These are phyloP conservation scores for Salvia miltiorrhiza DNA, from an alignment of 257 asterid genomes.

Conservation along the genomic window DNA sequence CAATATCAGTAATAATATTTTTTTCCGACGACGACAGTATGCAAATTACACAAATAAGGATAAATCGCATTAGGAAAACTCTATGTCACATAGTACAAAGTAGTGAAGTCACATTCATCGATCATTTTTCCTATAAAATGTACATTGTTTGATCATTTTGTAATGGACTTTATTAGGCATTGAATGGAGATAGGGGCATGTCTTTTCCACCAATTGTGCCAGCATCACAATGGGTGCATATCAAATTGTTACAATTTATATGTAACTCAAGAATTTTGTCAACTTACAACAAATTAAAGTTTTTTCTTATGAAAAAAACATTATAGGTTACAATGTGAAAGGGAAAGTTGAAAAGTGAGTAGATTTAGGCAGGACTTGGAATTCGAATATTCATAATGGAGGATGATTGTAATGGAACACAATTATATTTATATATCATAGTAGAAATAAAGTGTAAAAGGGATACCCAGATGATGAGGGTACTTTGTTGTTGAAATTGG, in stretches of 20 bases:
- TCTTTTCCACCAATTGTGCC: neutral
- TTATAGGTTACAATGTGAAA: neutral
- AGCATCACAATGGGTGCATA: neutral
- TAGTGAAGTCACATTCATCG: neutral
- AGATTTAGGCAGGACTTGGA: conserved; percentile 1
- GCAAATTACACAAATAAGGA: too few species aligned
- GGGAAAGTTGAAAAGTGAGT: neutral
- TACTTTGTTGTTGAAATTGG: conserved; percentile 27
- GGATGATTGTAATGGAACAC: neutral
- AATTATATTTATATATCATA: neutral
- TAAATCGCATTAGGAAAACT: neutral
- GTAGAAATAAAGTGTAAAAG: conserved; percentile 15
- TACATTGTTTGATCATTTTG: neutral
- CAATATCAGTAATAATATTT: too few species aligned
- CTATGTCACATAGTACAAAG: neutral
- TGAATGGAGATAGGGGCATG: neutral
- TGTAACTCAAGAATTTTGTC: neutral
- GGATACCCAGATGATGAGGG: conserved; percentile 19
- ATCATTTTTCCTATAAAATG: too few species aligned
- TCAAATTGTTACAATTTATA: neutral
- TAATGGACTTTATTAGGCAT: neutral
- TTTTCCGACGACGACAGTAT: too few species aligned
- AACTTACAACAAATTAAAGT: neutral
- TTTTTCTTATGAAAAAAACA: neutral
- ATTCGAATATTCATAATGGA: conserved; percentile 8